These are phyloP conservation scores for Viridothelium virens DNA, from an alignment of 495 filamentous ascomycete genomes.

Conservation along the genomic window DNA sequence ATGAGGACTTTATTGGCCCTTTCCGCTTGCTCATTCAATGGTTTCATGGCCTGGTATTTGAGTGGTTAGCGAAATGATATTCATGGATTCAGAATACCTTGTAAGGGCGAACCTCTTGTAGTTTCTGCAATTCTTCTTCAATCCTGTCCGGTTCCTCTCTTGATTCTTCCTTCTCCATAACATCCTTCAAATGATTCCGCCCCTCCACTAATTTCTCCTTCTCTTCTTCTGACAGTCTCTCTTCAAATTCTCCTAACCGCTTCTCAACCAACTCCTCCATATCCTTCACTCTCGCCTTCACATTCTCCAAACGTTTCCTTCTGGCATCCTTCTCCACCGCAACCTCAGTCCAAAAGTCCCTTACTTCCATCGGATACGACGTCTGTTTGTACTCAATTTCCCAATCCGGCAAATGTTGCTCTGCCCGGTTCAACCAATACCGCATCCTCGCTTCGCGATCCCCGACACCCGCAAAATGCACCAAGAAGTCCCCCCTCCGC, in stretches of 20 bases:
- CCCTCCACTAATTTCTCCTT: conserved; percentile 11
- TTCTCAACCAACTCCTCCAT: conserved; percentile 19
- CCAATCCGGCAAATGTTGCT: conserved; percentile 37
- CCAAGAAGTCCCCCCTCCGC: conserved; percentile 33
- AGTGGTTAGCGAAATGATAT: not conserved
- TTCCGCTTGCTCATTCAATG: conserved; percentile 12
- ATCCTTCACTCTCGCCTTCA: conserved; percentile 19
- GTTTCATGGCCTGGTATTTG: conserved; percentile 6
- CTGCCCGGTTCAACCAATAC: conserved; percentile 31
- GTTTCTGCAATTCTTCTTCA: conserved; percentile 4
- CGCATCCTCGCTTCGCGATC: conserved; percentile 30
- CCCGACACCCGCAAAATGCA: conserved; percentile 34
- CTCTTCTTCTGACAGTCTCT: conserved; percentile 19
- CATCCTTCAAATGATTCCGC: conserved; percentile 12
- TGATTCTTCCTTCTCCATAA: conserved; percentile 13
- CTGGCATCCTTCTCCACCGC: conserved; percentile 16
- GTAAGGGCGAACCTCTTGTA: conserved; percentile 9
- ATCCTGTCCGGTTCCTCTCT: conserved; percentile 17
- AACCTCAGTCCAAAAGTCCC: conserved; percentile 34
- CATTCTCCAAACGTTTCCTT: conserved; percentile 13
- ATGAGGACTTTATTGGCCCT: conserved; percentile 11
- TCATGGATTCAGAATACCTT: not conserved
- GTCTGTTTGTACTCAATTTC: conserved; percentile 34
- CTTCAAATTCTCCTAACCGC: conserved; percentile 19
- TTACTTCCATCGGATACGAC: conserved; percentile 33